A percentile compares a stretch with the other conserved stretches of the same genome.
Evolutionary conservation across 352 stramenopile species (phyloP).

Genomic region (Pythium scleroteichum): DNA sequence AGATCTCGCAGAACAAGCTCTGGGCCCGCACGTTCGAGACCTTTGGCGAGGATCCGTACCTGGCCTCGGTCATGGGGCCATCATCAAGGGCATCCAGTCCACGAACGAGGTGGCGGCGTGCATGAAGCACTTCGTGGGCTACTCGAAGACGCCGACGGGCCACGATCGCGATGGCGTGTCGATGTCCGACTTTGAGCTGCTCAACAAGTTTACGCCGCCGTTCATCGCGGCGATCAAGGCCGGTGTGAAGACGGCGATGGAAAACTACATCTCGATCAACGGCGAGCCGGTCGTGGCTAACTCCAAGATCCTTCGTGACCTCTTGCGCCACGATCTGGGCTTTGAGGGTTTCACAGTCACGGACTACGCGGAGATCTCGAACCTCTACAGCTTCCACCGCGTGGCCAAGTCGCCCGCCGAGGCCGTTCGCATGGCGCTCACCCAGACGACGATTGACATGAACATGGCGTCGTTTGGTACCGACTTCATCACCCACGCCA

Average conservation of each 20-base stretch:
- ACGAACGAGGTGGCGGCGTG: constrained; percentile 51
- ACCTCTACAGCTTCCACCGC: constrained; percentile 62
- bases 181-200: constrained; percentile 72
- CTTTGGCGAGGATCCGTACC: constrained; percentile 91
- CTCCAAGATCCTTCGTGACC: constrained; percentile 44
- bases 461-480: constrained; percentile 59
- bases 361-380: constrained; percentile 82
- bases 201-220: constrained; percentile 84
- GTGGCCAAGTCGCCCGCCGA: constrained; percentile 37
- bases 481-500: constrained; percentile 32
- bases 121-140: constrained; percentile 91
- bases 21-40: constrained; percentile 92
- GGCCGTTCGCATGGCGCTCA: constrained; percentile 47
- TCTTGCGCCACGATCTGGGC: constrained; percentile 52
- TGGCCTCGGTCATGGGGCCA: constrained; percentile 80
- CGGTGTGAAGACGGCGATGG: constrained; percentile 89
- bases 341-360: constrained; percentile 81
- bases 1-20: constrained; percentile 82
- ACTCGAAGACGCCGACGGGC: constrained; percentile 81
- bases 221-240: constrained; percentile 86
- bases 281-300: constrained; percentile 90
- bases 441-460: constrained; percentile 79
- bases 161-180: constrained; percentile 83
- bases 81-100: constrained; percentile 81
- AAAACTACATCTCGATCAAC: constrained; percentile 93